Conservation (phyloP, 192 early-diverging fungal genomes). For the Helicostylum pulchrum region DNA sequence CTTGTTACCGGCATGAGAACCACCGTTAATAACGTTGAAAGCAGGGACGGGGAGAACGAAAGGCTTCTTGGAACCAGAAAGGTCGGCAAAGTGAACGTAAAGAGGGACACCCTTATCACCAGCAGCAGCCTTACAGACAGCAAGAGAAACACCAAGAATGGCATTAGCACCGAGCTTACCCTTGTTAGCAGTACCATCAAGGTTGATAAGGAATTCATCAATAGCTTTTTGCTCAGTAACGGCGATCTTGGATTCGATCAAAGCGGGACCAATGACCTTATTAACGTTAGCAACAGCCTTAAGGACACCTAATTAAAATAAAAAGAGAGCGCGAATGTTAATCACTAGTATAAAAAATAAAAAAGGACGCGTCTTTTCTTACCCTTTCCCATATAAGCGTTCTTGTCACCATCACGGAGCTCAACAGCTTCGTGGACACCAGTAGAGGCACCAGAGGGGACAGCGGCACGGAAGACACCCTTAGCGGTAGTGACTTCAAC, state of each 20-base stretch:
- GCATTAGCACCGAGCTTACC: slow-evolving; percentile 95
- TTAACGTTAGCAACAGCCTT: slow-evolving; percentile 93
- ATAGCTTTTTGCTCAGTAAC: slow-evolving; percentile 85
- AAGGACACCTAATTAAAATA: slow-evolving; percentile 65
- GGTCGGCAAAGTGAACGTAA: slow-evolving; percentile 91
- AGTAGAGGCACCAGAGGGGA: slow-evolving; percentile 97
- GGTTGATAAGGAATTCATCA: slow-evolving; percentile 87
- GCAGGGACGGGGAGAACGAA: slow-evolving; percentile 94
- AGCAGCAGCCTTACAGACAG: slow-evolving; percentile 92
- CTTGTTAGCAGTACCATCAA: slow-evolving; percentile 98
- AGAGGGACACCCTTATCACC: slow-evolving; percentile 92
- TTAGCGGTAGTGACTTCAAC: slow-evolving; percentile 93
- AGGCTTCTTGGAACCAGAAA: slow-evolving; percentile 77
- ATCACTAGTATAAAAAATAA: background rate
- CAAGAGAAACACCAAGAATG: slow-evolving; percentile 97
- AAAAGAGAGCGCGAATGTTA: background rate
- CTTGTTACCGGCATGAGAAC: slow-evolving; percentile 99
- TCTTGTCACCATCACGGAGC: slow-evolving; percentile 88
- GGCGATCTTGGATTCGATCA: slow-evolving; percentile 76
- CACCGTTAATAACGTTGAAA: slow-evolving; percentile 99
- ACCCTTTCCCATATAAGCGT: slow-evolving; percentile 74
- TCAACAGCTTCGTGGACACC: slow-evolving; percentile 99
- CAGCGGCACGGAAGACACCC: slow-evolving; percentile 95
- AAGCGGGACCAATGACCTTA: slow-evolving; percentile 78
- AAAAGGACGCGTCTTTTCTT: background rate